Base-by-base conservation (phyloP, 306 rosid genomes). In the Cyamopsis tetragonoloba region DNA sequence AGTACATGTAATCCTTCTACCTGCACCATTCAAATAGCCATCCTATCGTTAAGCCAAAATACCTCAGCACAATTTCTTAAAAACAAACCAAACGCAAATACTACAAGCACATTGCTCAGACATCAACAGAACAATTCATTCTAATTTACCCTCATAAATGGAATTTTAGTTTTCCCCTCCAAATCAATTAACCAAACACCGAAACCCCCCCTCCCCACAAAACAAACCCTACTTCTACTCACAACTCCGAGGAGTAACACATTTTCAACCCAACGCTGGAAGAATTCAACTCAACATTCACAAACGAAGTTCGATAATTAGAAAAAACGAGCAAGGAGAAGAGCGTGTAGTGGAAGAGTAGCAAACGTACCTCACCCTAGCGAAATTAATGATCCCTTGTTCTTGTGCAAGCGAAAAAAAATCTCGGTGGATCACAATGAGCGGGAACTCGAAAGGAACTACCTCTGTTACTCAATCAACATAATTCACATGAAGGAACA, bases 281-380 rank as follows among this genome's bases (percentile, higher is more conserved):
- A 61, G 72, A 83, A 62, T 81, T 72, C 74, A 70, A 6, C 13
- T 46, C 66, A 30, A 56, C 30, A 47, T 60, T 61, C 62, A 49
- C 54, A 66, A 0, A 20, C 7, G 18, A 32, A 67, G 75, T 41
- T 48, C 43, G 56, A 13, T 34, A 73, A 30, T 2, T 61, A 44
- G 37, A 50, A 17, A 68, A 77, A 78, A 62, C 71, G 34, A 37
- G 59, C 39, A 53, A 74, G 1, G 37, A 13, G 3, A 27, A 27
- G 22, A 59, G 24, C 38, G 12, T 3, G 13, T 27, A 50, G 12
- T 3, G 13, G 32, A 50, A 59, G 49, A 64, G 74, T 49, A 47
- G 38, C 72, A 57, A 72, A 80, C 75, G 39, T 61, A 82, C 90
- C 97, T 80, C 54, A 48, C 35, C 11, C 53, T 68, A 74, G 49